Percentiles rank a stretch among this genome's conserved stretches.
phyloP scores from a whole-genome alignment of 164 flowering plant species.

The Stephania yunnanensis region DNA sequence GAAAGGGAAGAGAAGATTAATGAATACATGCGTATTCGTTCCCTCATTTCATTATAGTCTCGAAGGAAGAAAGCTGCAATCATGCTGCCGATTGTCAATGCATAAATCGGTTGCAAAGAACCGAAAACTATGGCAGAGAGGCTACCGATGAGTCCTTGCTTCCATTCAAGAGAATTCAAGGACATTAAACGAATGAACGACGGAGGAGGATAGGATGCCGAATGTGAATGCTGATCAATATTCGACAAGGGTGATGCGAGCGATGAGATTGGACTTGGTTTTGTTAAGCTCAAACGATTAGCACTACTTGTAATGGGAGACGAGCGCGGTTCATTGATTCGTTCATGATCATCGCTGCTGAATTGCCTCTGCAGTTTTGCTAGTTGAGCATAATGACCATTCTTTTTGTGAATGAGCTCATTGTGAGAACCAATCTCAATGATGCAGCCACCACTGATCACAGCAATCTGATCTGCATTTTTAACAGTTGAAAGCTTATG shows the following conservation, averaged over 20 bases:
- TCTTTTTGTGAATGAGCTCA: constrained; percentile 43
- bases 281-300: constrained; percentile 39
- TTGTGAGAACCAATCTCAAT: constrained; percentile 66
- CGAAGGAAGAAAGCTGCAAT: constrained; percentile 64
- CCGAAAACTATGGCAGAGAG: constrained; percentile 67
- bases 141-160: constrained; percentile 61
- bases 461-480: constrained; percentile 79
- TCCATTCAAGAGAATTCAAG: constrained; percentile 72
- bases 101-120: constrained; percentile 72
- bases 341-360: constrained; percentile 43
- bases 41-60: constrained; percentile 53
- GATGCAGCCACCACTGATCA: constrained; percentile 47
- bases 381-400: constrained; percentile 72
- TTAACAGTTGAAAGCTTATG: constrained; percentile 76
- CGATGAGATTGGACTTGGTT: constrained; percentile 47
- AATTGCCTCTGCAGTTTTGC: constrained; percentile 67
- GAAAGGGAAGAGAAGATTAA: constrained; percentile 54
- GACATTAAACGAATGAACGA: constrained; percentile 58
- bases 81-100: constrained; percentile 82
- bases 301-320: constrained; percentile 48
- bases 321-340: constrained; percentile 19
- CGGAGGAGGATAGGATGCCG: constrained; percentile 38
- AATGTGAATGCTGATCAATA: constrained; percentile 10
- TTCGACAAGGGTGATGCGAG: constrained; percentile 32
- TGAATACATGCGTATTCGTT: constrained; percentile 47